Conservation (phyloP, 2,329 filamentous ascomycete species). For the Fusarium oligoseptatum region DNA sequence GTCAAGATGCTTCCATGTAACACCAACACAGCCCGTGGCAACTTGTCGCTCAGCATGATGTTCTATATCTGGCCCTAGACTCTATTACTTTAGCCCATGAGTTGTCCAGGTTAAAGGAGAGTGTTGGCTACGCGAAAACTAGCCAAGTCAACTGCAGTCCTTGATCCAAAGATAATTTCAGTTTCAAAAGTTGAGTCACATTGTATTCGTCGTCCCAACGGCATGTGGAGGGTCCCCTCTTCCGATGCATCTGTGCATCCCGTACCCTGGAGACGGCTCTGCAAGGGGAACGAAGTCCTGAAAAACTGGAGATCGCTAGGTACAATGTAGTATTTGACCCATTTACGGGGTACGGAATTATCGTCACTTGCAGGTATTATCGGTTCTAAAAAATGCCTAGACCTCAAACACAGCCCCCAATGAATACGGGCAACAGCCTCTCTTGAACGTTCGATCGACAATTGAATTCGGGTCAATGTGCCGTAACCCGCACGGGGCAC, state of each 20-base stretch:
- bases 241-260: conserved; percentile 2
- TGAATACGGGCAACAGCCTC: neutral
- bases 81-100: conserved; percentile 3
- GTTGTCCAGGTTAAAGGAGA: neutral
- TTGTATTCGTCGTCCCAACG: neutral
- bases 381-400: conserved; percentile 1
- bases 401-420: neutral
- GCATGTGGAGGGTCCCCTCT: neutral
- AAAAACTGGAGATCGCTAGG: neutral
- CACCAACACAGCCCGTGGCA: neutral
- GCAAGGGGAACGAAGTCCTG: neutral
- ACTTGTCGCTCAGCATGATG: conserved; percentile 29
- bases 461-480: neutral
- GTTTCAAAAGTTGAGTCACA: neutral
- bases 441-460: neutral
- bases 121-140: neutral
- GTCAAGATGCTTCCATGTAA: neutral
- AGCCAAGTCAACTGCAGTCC: neutral
- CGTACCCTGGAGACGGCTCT: neutral
- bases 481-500: conserved; percentile 5
- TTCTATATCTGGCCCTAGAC: conserved; percentile 22
- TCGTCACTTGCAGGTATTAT: neutral
- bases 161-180: neutral
- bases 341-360: neutral
- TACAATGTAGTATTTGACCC: neutral